Evolutionary conservation across 169 alveolate species (phyloP).

Genomic region (Plasmodium gaboni): DNA sequence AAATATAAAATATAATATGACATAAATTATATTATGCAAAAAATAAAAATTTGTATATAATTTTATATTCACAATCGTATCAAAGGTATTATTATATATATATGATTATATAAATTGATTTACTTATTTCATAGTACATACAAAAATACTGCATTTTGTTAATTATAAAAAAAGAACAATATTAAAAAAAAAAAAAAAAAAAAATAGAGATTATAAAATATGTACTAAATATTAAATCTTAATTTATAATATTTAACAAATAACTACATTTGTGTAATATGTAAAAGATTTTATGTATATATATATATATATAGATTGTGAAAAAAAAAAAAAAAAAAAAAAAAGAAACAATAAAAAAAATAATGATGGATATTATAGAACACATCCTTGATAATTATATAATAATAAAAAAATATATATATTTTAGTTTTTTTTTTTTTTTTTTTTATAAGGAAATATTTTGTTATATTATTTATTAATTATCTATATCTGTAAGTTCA

Average conservation of each 20-base stretch:
- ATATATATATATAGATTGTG: too few species aligned
- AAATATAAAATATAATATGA: background rate
- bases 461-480: background rate
- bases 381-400: too few species aligned
- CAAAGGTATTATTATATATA: background rate
- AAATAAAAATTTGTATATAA: background rate
- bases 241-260: constrained; percentile 50
- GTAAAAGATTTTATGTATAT: too few species aligned
- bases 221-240: constrained; percentile 39
- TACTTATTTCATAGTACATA: too few species aligned
- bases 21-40: background rate
- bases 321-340: background rate
- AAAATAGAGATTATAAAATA: too few species aligned
- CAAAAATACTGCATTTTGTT: constrained; percentile 1
- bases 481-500: constrained; percentile 36
- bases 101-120: too few species aligned
- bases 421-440: background rate
- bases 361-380: background rate
- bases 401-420: background rate
- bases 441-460: background rate
- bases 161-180: constrained; percentile 9
- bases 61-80: background rate
- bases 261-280: background rate
- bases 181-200: constrained; percentile 10
- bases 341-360: background rate